Percentiles rank a stretch among this genome's conserved stretches.
phyloP scores from a whole-genome alignment of 495 filamentous ascomycete genomes.

The Thermochaetoides thermophila region DNA sequence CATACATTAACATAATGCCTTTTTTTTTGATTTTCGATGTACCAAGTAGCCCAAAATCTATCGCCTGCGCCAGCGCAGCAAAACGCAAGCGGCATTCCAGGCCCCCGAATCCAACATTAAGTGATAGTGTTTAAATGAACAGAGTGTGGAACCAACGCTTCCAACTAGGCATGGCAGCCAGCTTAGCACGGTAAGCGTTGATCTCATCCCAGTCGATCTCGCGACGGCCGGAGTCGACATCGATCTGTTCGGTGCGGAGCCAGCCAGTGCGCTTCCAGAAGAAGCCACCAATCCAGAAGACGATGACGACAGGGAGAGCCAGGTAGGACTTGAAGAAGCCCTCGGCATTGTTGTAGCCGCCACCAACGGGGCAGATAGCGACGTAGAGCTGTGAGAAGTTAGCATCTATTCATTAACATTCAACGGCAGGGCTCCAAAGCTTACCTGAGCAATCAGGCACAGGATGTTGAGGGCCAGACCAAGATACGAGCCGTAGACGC shows the following conservation, averaged over 20 bases:
- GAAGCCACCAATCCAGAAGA: constrained; percentile 53
- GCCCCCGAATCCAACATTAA: too few species aligned
- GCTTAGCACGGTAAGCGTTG: constrained; percentile 26
- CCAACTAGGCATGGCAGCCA: constrained; percentile 37
- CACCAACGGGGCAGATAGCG: constrained; percentile 31
- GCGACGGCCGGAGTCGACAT: constrained; percentile 47
- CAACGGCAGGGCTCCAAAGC: background rate
- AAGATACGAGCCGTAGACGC: constrained; percentile 51
- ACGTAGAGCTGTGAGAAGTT: constrained; percentile 30
- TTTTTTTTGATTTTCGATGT: too few species aligned
- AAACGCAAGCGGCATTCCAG: too few species aligned
- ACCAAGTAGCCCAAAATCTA: too few species aligned
- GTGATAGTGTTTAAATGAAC: constrained; percentile 34
- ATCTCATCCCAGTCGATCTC: constrained; percentile 42
- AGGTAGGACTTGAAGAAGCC: constrained; percentile 71
- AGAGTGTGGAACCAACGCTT: constrained; percentile 28
- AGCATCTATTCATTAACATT: constrained; percentile 1
- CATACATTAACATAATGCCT: too few species aligned
- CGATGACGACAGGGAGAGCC: constrained; percentile 65
- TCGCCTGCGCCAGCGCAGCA: too few species aligned
- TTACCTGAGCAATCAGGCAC: constrained; percentile 47
- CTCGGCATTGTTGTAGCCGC: constrained; percentile 32
- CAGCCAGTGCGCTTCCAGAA: constrained; percentile 47
- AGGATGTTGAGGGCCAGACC: constrained; percentile 46
- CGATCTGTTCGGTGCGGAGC: constrained; percentile 40